These are phyloP conservation scores for Quambalaria eucalypti DNA, from an alignment of 1,284 basidiomycete genomes.

Conservation along the genomic window DNA sequence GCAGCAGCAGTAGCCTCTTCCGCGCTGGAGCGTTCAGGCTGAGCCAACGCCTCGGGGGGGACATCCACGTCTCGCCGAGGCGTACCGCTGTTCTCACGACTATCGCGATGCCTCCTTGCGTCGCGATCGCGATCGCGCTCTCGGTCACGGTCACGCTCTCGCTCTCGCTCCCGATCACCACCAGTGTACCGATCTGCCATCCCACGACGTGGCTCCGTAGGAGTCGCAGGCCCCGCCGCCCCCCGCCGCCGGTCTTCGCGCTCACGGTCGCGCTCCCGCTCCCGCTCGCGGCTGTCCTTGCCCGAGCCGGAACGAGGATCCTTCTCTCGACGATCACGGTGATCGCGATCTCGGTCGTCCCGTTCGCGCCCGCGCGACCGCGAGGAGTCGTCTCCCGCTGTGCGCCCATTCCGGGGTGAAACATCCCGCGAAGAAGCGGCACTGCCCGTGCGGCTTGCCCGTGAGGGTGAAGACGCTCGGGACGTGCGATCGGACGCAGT, in stretches of 20 bases:
- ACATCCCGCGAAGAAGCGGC: background rate
- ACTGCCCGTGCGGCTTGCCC: conserved; percentile 1
- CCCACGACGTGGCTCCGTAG: background rate
- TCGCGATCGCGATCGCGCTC: background rate
- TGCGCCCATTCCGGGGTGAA: background rate
- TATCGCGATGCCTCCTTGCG: background rate
- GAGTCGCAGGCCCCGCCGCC: conserved; percentile 10
- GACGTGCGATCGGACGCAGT: background rate
- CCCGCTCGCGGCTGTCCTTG: background rate
- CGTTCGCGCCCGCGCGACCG: conserved; percentile 2
- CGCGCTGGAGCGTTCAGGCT: background rate
- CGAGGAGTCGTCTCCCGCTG: background rate
- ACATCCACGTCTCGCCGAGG: background rate
- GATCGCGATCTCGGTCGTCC: background rate
- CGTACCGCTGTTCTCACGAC: background rate
- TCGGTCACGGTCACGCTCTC: conserved; percentile 2
- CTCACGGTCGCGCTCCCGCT: conserved; percentile 1
- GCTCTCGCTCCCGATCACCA: conserved; percentile 14
- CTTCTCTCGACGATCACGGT: conserved; percentile 1
- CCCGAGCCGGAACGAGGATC: background rate
- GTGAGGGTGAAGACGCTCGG: background rate
- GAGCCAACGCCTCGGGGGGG: background rate
- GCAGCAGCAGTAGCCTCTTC: background rate
- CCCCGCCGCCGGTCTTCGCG: conserved; percentile 4
- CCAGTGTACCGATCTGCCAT: background rate